phyloP scores from a whole-genome alignment of 2,329 filamentous ascomycete genomes.

The Aulographum hederae region DNA sequence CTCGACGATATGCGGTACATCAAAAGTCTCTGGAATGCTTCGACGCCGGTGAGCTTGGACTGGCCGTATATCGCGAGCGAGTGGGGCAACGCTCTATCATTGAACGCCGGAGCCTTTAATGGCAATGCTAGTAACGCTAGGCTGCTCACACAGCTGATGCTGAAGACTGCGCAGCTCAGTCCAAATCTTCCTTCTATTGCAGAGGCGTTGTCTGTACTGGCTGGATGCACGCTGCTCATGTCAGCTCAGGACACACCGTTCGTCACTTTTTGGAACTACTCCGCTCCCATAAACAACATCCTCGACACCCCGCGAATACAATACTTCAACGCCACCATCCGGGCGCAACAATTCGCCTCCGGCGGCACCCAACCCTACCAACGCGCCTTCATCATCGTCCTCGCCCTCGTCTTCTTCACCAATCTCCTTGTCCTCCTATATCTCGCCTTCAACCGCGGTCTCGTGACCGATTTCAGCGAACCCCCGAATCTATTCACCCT shows the following conservation, averaged over 20 bases:
- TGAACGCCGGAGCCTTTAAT: slow-evolving; percentile 24
- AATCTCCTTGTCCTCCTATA: slow-evolving; percentile 49
- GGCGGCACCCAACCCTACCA: slow-evolving; percentile 44
- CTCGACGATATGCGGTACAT: slow-evolving; percentile 37
- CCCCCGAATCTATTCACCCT: slow-evolving; percentile 58
- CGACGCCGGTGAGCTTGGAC: slow-evolving; percentile 16
- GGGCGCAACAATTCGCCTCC: slow-evolving; percentile 51
- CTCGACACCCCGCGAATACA: slow-evolving; percentile 32
- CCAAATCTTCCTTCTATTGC: slow-evolving; percentile 45
- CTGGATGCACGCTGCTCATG: slow-evolving; percentile 46
- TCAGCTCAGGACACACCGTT: slow-evolving; percentile 42
- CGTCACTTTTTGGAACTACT: slow-evolving; percentile 21
- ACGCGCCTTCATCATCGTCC: slow-evolving; percentile 45
- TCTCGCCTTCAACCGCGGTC: slow-evolving; percentile 34
- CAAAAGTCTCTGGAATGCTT: slow-evolving; percentile 25
- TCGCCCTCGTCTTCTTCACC: slow-evolving; percentile 46
- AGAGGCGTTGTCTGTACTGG: slow-evolving; percentile 55
- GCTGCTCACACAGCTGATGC: slow-evolving; percentile 24
- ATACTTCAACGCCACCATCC: slow-evolving; percentile 44
- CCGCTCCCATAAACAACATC: slow-evolving; percentile 11
- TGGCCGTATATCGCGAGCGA: slow-evolving; percentile 25
- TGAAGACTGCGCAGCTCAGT: slow-evolving; percentile 24
- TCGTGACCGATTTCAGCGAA: slow-evolving; percentile 65
- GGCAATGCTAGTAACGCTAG: slow-evolving; percentile 25
- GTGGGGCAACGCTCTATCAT: slow-evolving; percentile 23